phyloP scores from a whole-genome alignment of 2,329 filamentous ascomycete genomes.

The Botrytis fabae region DNA sequence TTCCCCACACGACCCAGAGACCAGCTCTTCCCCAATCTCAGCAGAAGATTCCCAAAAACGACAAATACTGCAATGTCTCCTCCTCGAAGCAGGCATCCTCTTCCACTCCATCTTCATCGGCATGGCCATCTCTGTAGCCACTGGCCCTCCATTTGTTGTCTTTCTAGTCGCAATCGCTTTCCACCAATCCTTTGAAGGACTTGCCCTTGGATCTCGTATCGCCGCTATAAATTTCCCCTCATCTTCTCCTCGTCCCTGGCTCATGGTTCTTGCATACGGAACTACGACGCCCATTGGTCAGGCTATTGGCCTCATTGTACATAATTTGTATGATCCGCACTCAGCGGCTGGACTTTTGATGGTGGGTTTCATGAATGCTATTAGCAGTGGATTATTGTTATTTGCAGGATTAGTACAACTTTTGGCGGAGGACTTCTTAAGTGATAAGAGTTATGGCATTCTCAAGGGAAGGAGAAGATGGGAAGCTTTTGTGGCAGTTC shows the following conservation, averaged over 20 bases:
- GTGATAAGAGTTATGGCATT: constrained; percentile 61
- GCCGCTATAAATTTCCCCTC: constrained; percentile 77
- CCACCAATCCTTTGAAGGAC: constrained; percentile 86
- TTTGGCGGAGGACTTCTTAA: constrained; percentile 83
- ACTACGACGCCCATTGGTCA: constrained; percentile 80
- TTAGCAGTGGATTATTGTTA: constrained; percentile 75
- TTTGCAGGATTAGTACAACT: constrained; percentile 85
- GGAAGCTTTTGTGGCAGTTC: constrained; percentile 62
- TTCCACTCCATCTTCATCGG: constrained; percentile 87
- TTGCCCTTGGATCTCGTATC: constrained; percentile 82
- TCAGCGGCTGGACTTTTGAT: constrained; percentile 75
- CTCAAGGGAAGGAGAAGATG: constrained; percentile 58
- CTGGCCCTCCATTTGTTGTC: constrained; percentile 75
- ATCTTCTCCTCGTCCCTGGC: constrained; percentile 71
- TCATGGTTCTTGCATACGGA: constrained; percentile 78
- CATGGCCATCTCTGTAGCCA: constrained; percentile 81
- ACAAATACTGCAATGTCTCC: constrained; percentile 72
- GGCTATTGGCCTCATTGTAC: constrained; percentile 75
- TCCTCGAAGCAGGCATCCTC: constrained; percentile 80
- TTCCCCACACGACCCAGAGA: constrained; percentile 31
- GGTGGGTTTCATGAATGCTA: constrained; percentile 85
- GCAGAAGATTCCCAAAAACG: constrained; percentile 60
- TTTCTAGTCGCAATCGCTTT: constrained; percentile 80
- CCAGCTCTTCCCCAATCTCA: constrained; percentile 38
- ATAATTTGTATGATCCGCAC: constrained; percentile 77